Conservation (phyloP, 768 basidiomycete species). For the Pholiota conissans region DNA sequence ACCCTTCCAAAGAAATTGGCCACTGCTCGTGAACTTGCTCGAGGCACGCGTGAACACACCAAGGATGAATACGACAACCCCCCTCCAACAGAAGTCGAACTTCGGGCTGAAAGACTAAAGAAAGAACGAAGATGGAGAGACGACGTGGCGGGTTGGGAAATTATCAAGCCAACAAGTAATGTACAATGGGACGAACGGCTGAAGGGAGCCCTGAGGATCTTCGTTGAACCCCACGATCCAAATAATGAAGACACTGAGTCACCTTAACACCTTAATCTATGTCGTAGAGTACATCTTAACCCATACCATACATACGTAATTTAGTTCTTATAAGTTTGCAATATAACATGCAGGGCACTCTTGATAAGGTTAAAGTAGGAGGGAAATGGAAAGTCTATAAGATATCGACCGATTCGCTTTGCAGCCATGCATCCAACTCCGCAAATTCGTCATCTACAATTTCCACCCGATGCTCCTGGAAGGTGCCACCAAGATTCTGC, state of each 20-base stretch:
- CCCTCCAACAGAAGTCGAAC: slow-evolving; percentile 85
- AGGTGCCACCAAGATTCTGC: not conserved
- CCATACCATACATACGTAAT: not conserved
- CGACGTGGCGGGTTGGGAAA: slow-evolving; percentile 78
- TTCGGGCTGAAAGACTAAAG: slow-evolving; percentile 83
- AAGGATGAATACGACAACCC: slow-evolving; percentile 78
- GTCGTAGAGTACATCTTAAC: slow-evolving; percentile 3
- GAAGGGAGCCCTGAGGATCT: slow-evolving; percentile 57
- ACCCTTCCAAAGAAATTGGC: slow-evolving; percentile 64
- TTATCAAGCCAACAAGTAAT: slow-evolving; percentile 60
- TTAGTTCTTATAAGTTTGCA: not conserved
- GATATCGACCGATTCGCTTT: slow-evolving; percentile 63
- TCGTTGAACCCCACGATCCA: slow-evolving; percentile 47
- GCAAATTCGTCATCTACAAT: slow-evolving; percentile 52
- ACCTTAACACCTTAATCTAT: slow-evolving; percentile 6
- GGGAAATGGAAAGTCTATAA: slow-evolving; percentile 20
- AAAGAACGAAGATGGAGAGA: slow-evolving; percentile 87
- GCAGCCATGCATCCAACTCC: slow-evolving; percentile 69
- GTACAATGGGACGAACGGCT: slow-evolving; percentile 83
- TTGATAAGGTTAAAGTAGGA: not conserved
- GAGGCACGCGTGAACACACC: slow-evolving; percentile 78
- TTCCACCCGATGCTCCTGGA: not conserved
- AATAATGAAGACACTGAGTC: slow-evolving; percentile 9
- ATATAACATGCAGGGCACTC: not conserved
- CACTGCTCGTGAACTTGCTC: slow-evolving; percentile 73